Conservation (phyloP, 495 filamentous ascomycete genomes). For the Lasiosphaeria ovina region DNA sequence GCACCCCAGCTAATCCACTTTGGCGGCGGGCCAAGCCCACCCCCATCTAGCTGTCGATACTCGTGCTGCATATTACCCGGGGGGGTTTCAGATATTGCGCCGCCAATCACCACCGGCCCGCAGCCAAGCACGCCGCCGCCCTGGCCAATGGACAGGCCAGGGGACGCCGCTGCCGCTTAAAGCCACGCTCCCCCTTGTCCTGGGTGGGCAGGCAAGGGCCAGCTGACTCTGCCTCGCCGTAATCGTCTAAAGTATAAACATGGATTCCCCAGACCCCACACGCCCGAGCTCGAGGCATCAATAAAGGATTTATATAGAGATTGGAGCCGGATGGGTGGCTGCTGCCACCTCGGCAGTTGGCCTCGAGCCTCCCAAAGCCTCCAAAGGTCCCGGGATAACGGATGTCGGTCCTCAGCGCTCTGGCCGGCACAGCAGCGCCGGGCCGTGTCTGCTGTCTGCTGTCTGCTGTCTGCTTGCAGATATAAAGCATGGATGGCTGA, state of each 20-base stretch:
- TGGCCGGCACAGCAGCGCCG: no score
- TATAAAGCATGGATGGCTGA: not conserved
- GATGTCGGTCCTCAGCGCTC: not conserved
- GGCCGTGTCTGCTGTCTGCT: no score
- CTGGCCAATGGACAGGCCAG: constrained; percentile 12
- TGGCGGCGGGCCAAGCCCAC: not conserved
- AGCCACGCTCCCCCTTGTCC: constrained; percentile 1
- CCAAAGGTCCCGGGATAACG: not conserved
- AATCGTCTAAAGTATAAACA: not conserved
- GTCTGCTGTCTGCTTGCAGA: not conserved
- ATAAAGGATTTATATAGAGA: not conserved
- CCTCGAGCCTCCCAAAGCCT: no score
- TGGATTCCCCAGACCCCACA: constrained; percentile 11
- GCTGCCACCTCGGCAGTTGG: constrained; percentile 11
- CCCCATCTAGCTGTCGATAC: not conserved
- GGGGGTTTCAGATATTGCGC: constrained; percentile 3
- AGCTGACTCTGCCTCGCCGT: not conserved
- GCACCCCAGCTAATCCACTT: constrained; percentile 1
- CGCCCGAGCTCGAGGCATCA: not conserved
- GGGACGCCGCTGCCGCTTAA: constrained; percentile 4
- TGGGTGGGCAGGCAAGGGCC: not conserved
- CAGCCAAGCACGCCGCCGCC: constrained; percentile 11
- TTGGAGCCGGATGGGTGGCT: not conserved
- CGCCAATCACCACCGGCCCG: constrained; percentile 7
- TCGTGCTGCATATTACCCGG: constrained; percentile 4